phyloP scores from a whole-genome alignment of 148 eudicot species.

The Linanthus parryae region DNA sequence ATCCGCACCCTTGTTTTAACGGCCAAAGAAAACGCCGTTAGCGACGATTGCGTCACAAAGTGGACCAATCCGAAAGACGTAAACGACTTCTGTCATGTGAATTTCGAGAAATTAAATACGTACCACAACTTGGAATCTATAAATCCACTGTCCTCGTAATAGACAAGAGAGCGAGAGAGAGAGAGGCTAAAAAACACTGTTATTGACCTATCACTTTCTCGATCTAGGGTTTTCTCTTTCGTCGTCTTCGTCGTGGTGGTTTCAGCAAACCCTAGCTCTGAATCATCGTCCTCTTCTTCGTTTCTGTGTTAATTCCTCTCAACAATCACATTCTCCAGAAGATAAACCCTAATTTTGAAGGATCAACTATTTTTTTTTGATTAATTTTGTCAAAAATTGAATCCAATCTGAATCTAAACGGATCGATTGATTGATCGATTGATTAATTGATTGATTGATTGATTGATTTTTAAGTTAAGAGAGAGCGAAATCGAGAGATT shows the following conservation, averaged over 20 bases:
- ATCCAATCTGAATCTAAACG: slow-evolving; percentile 13
- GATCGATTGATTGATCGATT: no score
- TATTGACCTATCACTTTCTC: slow-evolving; percentile 15
- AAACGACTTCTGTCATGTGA: no score
- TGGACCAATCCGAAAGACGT: no score
- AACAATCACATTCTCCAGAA: slow-evolving; percentile 6
- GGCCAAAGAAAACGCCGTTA: no score
- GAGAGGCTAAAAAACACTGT: no score
- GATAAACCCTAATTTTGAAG: slow-evolving; percentile 9
- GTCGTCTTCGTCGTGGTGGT: neutral
- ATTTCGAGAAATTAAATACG: no score
- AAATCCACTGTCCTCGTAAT: no score
- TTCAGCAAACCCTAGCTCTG: slow-evolving; percentile 12
- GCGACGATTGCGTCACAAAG: no score
- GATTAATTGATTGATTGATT: no score
- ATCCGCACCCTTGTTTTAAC: no score
- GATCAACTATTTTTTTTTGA: neutral
- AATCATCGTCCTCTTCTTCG: neutral
- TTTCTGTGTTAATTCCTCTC: neutral
- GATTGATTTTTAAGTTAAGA: slow-evolving; percentile 10
- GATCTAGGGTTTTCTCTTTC: slow-evolving; percentile 27
- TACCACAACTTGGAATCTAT: no score
- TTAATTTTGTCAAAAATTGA: slow-evolving; percentile 9
- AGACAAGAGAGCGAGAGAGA: no score
- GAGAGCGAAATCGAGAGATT: slow-evolving; percentile 12